Evolutionary conservation across 306 rosid species (phyloP).

Genomic region (Fragaria vesca): DNA sequence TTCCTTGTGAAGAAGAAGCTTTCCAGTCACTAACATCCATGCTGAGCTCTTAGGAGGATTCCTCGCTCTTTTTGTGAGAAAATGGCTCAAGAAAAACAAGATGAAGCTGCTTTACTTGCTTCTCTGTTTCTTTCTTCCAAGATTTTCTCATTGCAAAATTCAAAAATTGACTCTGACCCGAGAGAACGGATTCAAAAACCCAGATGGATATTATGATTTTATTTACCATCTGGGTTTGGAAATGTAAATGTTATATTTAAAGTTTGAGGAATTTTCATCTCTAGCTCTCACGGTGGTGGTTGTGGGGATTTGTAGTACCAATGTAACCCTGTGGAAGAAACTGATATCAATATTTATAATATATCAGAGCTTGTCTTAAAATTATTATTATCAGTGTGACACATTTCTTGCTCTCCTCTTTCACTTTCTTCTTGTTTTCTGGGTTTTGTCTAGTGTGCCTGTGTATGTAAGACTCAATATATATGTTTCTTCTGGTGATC

Average conservation of each 20-base stretch:
- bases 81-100: conserved; percentile 13
- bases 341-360: conserved; percentile 29
- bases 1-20: conserved; percentile 75
- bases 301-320: conserved; percentile 24
- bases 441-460: conserved; percentile 32
- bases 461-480: not conserved
- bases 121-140: conserved; percentile 50
- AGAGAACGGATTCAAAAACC: conserved; percentile 5
- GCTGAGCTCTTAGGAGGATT: conserved; percentile 38
- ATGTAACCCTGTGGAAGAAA: conserved; percentile 45
- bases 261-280: conserved; percentile 28
- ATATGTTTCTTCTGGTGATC: not conserved
- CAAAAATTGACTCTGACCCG: conserved; percentile 42
- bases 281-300: conserved; percentile 29
- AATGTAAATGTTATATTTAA: conserved; percentile 28
- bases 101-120: conserved; percentile 82
- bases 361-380: conserved; percentile 6
- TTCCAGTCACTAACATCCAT: conserved; percentile 73
- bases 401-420: not conserved
- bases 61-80: not conserved
- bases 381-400: not conserved
- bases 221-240: conserved; percentile 26
- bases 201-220: conserved; percentile 12
- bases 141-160: not conserved
- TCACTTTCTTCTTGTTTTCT: conserved; percentile 26